Evolutionary conservation across 805 yeast genomes (phyloP), one percentile per base, ranked within the genome.

Genomic region (Myxozyma nipponensis): DNA sequence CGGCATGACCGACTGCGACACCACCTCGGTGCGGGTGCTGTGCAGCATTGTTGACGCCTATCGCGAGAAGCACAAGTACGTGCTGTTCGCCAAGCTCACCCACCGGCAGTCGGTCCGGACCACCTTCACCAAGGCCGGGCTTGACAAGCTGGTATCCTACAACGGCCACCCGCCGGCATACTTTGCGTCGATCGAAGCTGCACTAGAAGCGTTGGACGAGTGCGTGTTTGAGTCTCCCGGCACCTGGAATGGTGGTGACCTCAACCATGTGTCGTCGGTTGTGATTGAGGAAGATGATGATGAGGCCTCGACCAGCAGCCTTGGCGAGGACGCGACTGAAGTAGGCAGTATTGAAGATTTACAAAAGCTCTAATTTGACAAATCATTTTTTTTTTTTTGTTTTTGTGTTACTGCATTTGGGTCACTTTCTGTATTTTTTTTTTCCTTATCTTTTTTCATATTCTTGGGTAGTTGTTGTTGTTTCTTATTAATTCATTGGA

Each of bases 1-100:
- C 49, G 95, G 95, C 1, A 85, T 89, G 95, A 78, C 85, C 2
- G 76, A 75, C 3, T 75, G 88, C 48, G 96, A 88, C 59, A 78
- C 95, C 0, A 77, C 87, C 0, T 95, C 95, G 0, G 82, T 86
- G 0, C 89, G 86, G 57, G 82, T 82, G 2, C 68, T 89, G 39
- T 63, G 66, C 47, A 87, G 82, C 54, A 78, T 84, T n/a, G 68
- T 88, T 2, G 59, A 66, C 1, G 69, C 73, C 13, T 86, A 86
- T 63, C 50, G 65, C 7, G 70, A 69, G n/a, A 72, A 83, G 42
- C 73, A 73, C 1, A 79, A 84, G 5, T 66, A 69, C 6, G 83
- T 86, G 3, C 75, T 78, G 39, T 77, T 88, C 50, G 72, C 83
- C 5, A 72, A 89, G 21, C 78, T 85, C 6, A 77, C 86, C 3